Conservation (phyloP, 1,139 yeast genomes). For the Komagataea norvegica region DNA sequence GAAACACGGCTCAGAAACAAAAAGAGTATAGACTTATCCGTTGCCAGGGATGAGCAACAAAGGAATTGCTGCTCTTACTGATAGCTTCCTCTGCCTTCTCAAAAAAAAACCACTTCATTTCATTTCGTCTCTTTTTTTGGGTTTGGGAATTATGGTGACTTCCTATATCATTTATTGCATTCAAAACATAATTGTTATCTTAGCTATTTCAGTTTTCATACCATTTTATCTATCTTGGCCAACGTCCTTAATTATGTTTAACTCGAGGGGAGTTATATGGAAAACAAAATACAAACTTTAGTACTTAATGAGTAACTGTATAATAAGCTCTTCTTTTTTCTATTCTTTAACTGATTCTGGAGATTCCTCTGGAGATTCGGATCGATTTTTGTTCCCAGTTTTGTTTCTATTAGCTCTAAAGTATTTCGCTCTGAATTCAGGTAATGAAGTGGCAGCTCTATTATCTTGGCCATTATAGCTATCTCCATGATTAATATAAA, state of each 20-base stretch:
- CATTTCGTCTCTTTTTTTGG: neutral
- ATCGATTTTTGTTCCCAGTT: neutral
- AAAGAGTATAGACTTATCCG: slow-evolving; percentile 25
- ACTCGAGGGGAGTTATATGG: neutral
- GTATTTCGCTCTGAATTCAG: slow-evolving; percentile 76
- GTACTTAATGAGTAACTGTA: too few relatives aligned
- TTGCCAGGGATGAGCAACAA: slow-evolving; percentile 22
- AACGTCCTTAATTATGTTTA: too few relatives aligned
- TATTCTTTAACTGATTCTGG: neutral
- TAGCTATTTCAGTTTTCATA: slow-evolving; percentile 3
- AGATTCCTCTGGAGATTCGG: neutral
- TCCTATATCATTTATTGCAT: slow-evolving; percentile 2
- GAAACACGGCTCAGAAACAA: slow-evolving; percentile 23
- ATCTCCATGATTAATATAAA: slow-evolving; percentile 65
- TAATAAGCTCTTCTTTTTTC: neutral
- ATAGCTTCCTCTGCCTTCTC: too few relatives aligned
- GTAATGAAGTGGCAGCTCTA: slow-evolving; percentile 29
- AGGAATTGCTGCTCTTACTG: slow-evolving; percentile 25
- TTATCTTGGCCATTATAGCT: slow-evolving; percentile 47
- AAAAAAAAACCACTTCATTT: too few relatives aligned
- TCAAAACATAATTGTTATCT: neutral
- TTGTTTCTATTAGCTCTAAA: slow-evolving; percentile 43
- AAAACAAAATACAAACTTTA: too few relatives aligned
- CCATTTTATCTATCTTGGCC: neutral
- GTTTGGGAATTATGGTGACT: too few relatives aligned